phyloP scores from a whole-genome alignment of 2,329 filamentous ascomycete genomes.

The Pseudogymnoascus sp. region DNA sequence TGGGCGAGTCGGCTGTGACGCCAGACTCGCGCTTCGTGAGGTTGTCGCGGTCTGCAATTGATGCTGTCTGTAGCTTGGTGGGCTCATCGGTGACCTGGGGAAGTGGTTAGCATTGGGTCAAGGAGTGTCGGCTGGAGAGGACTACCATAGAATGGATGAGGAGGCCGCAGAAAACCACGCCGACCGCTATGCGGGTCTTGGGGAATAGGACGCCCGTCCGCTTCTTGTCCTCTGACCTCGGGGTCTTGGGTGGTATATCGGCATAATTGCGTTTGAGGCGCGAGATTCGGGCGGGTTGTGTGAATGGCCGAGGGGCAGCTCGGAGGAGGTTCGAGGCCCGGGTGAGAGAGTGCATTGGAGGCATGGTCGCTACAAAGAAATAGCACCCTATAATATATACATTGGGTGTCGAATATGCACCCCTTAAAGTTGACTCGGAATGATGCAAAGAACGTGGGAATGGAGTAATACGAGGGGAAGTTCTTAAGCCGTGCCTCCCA shows the following conservation, averaged over 20 bases:
- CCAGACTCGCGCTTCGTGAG: slow-evolving; percentile 70
- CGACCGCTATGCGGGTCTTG: slow-evolving; percentile 40
- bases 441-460: background rate
- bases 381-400: slow-evolving; percentile 4
- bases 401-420: background rate
- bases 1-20: slow-evolving; percentile 72
- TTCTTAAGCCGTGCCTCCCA: background rate
- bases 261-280: slow-evolving; percentile 20
- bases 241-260: slow-evolving; percentile 9
- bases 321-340: background rate
- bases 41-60: slow-evolving; percentile 78
- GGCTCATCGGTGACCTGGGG: slow-evolving; percentile 26
- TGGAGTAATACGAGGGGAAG: background rate
- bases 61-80: slow-evolving; percentile 49
- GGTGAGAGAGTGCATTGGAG: slow-evolving; percentile 1
- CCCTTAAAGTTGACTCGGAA: background rate
- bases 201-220: slow-evolving; percentile 32
- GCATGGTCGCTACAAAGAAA: background rate
- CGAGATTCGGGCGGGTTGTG: slow-evolving; percentile 8
- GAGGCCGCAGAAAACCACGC: slow-evolving; percentile 39
- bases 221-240: slow-evolving; percentile 8
- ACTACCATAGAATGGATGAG: slow-evolving; percentile 44
- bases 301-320: slow-evolving; percentile 4
- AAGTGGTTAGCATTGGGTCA: slow-evolving; percentile 17
- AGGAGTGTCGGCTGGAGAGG: background rate